A percentile compares a stretch with the other conserved stretches of the same genome.
These are phyloP conservation scores for Pugionium dolabratum DNA, from an alignment of 345 rosid genomes.

Conservation along the genomic window DNA sequence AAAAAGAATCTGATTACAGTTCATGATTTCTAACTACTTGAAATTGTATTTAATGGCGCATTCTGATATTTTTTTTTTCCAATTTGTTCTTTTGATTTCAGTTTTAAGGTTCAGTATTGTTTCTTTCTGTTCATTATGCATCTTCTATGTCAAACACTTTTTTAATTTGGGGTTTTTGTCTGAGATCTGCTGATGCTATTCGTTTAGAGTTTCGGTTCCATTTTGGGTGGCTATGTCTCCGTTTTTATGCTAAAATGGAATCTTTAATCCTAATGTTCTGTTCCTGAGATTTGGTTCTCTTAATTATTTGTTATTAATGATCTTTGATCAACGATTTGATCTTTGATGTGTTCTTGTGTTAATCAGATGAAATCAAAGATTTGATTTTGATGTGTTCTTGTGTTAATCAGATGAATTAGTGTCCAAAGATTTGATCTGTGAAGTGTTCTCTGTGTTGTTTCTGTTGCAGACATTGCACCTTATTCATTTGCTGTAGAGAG, in stretches of 20 bases:
- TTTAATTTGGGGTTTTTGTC: not conserved
- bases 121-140: not conserved
- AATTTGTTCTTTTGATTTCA: conserved; percentile 7
- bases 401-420: too few relatives aligned
- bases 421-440: not conserved
- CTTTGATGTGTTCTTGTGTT: too few relatives aligned
- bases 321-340: conserved; percentile 7
- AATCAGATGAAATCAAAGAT: too few relatives aligned
- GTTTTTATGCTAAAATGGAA: not conserved
- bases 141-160: conserved; percentile 13
- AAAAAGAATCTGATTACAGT: not conserved
- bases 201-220: conserved; percentile 6
- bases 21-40: conserved; percentile 15
- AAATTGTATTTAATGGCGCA: conserved; percentile 21
- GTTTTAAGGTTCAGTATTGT: not conserved
- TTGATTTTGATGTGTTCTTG: too few relatives aligned
- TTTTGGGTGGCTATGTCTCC: not conserved
- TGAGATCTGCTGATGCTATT: too few relatives aligned
- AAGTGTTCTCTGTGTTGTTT: not conserved
- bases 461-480: conserved; percentile 29
- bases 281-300: conserved; percentile 12
- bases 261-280: conserved; percentile 10
- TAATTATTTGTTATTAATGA: conserved; percentile 1
- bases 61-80: conserved; percentile 7
- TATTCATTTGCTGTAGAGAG: conserved; percentile 16